phyloP scores from a whole-genome alignment of 2,329 filamentous ascomycete genomes.

The Neopestalotiopsis sp. region DNA sequence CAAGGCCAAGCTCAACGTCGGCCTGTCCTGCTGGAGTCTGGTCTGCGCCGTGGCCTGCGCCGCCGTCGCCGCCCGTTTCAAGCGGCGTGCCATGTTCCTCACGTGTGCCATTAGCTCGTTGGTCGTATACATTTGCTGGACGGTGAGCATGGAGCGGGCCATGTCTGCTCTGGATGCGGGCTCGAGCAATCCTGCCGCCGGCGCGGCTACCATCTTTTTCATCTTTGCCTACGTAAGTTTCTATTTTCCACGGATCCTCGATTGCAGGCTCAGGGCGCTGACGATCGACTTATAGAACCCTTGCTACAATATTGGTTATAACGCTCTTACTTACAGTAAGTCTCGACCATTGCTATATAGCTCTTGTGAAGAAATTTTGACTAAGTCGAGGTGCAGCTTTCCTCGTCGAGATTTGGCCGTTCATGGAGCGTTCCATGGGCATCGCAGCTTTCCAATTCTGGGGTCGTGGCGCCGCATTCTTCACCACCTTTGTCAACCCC shows the following conservation, averaged over 20 bases:
- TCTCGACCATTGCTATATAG: not conserved
- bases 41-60: slow-evolving; percentile 47
- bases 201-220: slow-evolving; percentile 54
- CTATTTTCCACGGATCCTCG: not conserved
- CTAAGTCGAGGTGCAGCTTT: slow-evolving; percentile 43
- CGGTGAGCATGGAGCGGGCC: slow-evolving; percentile 49
- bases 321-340: slow-evolving; percentile 67
- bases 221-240: slow-evolving; percentile 59
- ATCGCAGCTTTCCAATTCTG: slow-evolving; percentile 64
- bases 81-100: slow-evolving; percentile 43
- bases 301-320: slow-evolving; percentile 70
- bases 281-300: slow-evolving; percentile 35
- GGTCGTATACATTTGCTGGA: slow-evolving; percentile 56
- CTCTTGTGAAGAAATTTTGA: not conserved
- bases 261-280: not conserved
- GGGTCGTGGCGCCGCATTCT: slow-evolving; percentile 48
- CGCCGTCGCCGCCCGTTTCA: slow-evolving; percentile 45
- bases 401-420: slow-evolving; percentile 64
- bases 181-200: slow-evolving; percentile 31
- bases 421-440: slow-evolving; percentile 60
- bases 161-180: slow-evolving; percentile 38
- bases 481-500: slow-evolving; percentile 51
- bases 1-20: slow-evolving; percentile 54
- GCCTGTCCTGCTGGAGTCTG: slow-evolving; percentile 51
- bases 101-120: slow-evolving; percentile 49